Percentiles rank a stretch among this genome's conserved stretches.
Evolutionary conservation across 257 asterid genomes (phyloP).

Genomic region (Solanum pennellii): DNA sequence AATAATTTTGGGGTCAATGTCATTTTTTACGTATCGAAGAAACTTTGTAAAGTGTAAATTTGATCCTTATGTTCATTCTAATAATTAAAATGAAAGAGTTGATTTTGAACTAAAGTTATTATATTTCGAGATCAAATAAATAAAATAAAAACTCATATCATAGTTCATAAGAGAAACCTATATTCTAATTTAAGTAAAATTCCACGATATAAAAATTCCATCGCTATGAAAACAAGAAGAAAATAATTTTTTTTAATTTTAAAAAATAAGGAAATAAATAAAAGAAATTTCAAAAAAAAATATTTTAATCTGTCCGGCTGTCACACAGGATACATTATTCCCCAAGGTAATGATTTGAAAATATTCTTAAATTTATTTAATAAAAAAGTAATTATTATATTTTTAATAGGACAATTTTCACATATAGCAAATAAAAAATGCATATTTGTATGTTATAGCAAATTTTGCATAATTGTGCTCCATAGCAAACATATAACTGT

Average conservation of each 20-base stretch:
- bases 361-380: conserved; percentile 1
- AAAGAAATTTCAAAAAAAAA: too few relatives aligned
- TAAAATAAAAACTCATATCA: not conserved
- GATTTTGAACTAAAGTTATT: too few relatives aligned
- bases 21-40: too few relatives aligned
- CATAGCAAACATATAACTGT: too few relatives aligned
- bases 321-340: not conserved
- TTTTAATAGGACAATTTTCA: fast-evolving
- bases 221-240: not conserved
- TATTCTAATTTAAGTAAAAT: too few relatives aligned
- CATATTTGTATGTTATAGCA: too few relatives aligned
- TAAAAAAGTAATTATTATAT: not conserved
- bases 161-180: not conserved
- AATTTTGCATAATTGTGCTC: too few relatives aligned
- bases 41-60: too few relatives aligned
- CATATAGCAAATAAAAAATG: too few relatives aligned
- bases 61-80: not conserved
- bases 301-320: not conserved
- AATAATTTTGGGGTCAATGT: not conserved
- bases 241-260: not conserved
- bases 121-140: too few relatives aligned
- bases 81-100: too few relatives aligned
- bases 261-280: not conserved
- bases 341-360: not conserved
- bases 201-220: not conserved